Conservation (phyloP, 495 filamentous ascomycete genomes). For the Tuber microsphaerosporum region DNA sequence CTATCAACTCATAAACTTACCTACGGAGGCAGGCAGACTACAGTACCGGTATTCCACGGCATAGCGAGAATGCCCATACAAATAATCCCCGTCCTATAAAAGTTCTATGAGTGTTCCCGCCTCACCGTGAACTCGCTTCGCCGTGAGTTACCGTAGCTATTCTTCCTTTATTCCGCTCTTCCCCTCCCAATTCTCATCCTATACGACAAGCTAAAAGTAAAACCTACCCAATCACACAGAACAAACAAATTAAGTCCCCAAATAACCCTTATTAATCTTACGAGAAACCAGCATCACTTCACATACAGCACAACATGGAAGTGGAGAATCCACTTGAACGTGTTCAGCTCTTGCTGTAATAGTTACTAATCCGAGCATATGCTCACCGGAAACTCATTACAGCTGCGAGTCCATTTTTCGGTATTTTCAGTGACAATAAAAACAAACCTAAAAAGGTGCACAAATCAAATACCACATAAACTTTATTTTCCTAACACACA, state of each 20-base stretch:
- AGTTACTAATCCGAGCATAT: not conserved
- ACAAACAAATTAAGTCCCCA: not conserved
- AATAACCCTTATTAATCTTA: not conserved
- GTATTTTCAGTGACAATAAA: not conserved
- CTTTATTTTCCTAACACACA: not conserved
- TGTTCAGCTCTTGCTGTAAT: not conserved
- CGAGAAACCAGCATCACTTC: not conserved
- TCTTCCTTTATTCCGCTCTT: not conserved
- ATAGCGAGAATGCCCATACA: no score
- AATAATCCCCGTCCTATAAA: no score
- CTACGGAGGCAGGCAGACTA: not conserved
- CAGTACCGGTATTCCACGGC: no score
- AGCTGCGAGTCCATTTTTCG: not conserved
- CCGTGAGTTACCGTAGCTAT: not conserved
- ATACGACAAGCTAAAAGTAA: not conserved
- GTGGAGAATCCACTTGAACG: not conserved
- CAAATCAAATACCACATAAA: not conserved
- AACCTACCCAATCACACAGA: not conserved
- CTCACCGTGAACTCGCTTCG: no score
- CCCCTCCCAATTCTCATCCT: not conserved
- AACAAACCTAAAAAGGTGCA: not conserved
- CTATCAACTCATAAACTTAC: not conserved
- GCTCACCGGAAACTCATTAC: not conserved
- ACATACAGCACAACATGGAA: no score
- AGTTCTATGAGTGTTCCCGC: no score